Evolutionary conservation across 1,139 yeast species (phyloP).

Genomic region (Protomyces lactucae-debilis): DNA sequence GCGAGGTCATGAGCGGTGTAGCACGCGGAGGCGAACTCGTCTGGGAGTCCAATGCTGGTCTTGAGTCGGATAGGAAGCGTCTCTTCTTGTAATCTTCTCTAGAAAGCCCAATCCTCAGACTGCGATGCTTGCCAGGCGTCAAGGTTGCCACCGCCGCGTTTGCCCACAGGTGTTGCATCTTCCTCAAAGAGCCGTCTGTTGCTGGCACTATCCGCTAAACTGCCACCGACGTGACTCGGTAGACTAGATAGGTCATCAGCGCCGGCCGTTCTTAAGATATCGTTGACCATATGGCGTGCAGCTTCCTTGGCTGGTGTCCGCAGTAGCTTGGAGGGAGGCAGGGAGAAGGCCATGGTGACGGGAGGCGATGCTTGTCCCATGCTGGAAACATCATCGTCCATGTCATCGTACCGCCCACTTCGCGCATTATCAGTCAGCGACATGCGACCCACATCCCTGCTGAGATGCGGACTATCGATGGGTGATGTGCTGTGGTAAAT

Average conservation of each 20-base stretch:
- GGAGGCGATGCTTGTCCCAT: conserved; percentile 28
- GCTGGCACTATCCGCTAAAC: background rate
- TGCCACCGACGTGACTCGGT: conserved; percentile 1
- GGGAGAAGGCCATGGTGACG: conserved; percentile 24
- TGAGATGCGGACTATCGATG: conserved; percentile 8
- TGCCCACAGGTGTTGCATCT: background rate
- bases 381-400: conserved; percentile 31
- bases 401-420: background rate
- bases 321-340: conserved; percentile 26
- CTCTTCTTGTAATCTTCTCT: conserved; percentile 3
- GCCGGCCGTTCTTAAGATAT: conserved; percentile 30
- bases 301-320: conserved; percentile 27
- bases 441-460: conserved; percentile 1
- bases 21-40: conserved; percentile 24
- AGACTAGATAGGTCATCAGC: conserved; percentile 18
- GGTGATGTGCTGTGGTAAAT: conserved; percentile 17
- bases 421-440: conserved; percentile 2
- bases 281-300: conserved; percentile 22
- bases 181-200: background rate
- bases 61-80: conserved; percentile 22
- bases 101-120: background rate
- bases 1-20: conserved; percentile 86
- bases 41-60: conserved; percentile 26
- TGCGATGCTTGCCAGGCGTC: background rate
- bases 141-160: background rate